phyloP scores from a whole-genome alignment of 208 protist genomes.

The Plasmodiophora brassicae region DNA sequence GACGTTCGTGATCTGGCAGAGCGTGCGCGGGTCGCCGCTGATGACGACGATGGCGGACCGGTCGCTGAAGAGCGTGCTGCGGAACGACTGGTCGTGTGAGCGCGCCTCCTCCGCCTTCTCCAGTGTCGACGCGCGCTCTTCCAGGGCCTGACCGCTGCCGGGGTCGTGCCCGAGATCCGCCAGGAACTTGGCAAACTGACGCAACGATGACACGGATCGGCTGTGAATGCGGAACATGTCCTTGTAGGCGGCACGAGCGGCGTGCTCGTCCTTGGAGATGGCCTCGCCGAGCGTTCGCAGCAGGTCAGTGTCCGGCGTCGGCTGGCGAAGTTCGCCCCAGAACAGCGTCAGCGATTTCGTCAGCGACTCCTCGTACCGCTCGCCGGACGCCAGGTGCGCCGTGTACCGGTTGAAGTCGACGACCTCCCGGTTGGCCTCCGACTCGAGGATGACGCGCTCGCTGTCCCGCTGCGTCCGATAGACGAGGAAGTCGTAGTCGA shows the following conservation, averaged over 20 bases:
- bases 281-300: background rate
- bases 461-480: background rate
- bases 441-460: background rate
- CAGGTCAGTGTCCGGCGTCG: background rate
- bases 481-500: background rate
- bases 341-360: background rate
- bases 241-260: background rate
- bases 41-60: slow-evolving; percentile 9
- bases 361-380: background rate
- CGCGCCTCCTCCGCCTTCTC: background rate
- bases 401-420: slow-evolving; percentile 14
- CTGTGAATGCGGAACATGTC: slow-evolving; percentile 19
- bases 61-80: background rate
- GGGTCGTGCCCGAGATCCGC: background rate
- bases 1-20: background rate
- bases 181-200: background rate
- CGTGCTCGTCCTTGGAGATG: background rate
- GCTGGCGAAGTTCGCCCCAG: slow-evolving; percentile 21
- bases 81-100: background rate
- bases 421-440: background rate
- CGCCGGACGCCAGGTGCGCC: background rate
- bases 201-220: background rate
- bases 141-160: background rate
- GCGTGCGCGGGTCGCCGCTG: background rate
- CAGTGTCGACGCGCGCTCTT: background rate